These are phyloP conservation scores for Cryptococcus depauperatus DNA, from an alignment of 1,284 basidiomycete species.

Conservation along the genomic window DNA sequence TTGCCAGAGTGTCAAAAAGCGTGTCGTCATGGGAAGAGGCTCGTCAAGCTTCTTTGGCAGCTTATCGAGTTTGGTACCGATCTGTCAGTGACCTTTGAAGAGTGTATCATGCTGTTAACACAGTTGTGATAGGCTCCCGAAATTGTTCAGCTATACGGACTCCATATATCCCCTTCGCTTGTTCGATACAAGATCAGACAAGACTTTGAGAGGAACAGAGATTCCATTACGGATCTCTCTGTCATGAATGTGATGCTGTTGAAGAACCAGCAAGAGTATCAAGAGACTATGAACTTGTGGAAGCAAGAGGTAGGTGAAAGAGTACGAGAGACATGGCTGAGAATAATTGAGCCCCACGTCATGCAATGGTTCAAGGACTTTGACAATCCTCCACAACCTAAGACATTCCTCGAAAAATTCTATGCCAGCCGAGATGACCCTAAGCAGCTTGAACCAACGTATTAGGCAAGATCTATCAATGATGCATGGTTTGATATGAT, in stretches of 20 bases:
- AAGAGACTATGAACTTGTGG: conserved; percentile 93
- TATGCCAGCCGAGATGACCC: conserved; percentile 44
- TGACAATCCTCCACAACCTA: conserved; percentile 39
- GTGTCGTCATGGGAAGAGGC: conserved; percentile 62
- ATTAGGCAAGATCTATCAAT: conserved; percentile 2
- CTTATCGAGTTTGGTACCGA: conserved; percentile 91
- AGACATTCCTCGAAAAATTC: conserved; percentile 47
- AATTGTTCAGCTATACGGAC: conserved; percentile 73
- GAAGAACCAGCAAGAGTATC: conserved; percentile 82
- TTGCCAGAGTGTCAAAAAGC: conserved; percentile 61
- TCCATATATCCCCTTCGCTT: conserved; percentile 72
- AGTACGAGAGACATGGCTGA: background rate
- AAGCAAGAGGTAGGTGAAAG: conserved; percentile 56
- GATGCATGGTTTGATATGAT: background rate
- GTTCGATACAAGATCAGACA: conserved; percentile 76
- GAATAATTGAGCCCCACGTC: conserved; percentile 36
- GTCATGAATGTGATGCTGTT: conserved; percentile 81
- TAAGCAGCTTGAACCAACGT: conserved; percentile 20
- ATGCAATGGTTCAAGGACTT: conserved; percentile 46
- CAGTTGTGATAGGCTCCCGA: conserved; percentile 64
- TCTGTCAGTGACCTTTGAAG: conserved; percentile 52
- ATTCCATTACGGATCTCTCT: conserved; percentile 66
- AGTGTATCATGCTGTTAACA: background rate
- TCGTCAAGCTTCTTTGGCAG: conserved; percentile 60
- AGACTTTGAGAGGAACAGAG: conserved; percentile 76